Evolutionary conservation across 306 rosid genomes (phyloP).

Genomic region (Prunus fruticosa): DNA sequence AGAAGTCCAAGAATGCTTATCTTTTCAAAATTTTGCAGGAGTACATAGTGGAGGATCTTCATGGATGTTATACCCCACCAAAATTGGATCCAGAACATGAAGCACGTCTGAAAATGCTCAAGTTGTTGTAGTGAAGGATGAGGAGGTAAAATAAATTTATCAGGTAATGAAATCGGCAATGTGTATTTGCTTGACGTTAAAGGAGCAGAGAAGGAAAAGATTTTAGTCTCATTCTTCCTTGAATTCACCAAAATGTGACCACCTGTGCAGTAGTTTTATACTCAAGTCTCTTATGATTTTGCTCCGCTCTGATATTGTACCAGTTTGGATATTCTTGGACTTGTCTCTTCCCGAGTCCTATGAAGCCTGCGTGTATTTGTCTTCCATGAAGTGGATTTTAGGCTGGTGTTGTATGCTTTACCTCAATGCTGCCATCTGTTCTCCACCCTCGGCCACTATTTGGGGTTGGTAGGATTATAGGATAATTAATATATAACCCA

Average conservation of each 20-base stretch:
- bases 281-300: not conserved
- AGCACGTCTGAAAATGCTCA: constrained; percentile 91
- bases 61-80: constrained; percentile 75
- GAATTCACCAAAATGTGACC: constrained; percentile 1
- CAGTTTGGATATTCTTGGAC: not conserved
- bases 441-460: not conserved
- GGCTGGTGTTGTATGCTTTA: too few relatives aligned
- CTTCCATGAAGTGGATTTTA: not conserved
- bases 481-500: not conserved
- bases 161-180: constrained; percentile 10
- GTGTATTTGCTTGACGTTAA: constrained; percentile 17
- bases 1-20: not conserved
- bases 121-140: constrained; percentile 51
- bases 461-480: too few relatives aligned
- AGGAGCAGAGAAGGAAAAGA: constrained; percentile 22
- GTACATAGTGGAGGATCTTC: constrained; percentile 88
- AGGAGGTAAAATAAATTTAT: constrained; percentile 5
- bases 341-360: not conserved
- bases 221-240: constrained; percentile 6
- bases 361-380: not conserved
- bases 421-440: not conserved
- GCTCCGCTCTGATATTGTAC: not conserved
- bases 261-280: not conserved
- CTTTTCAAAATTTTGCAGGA: constrained; percentile 53
- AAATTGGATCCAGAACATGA: constrained; percentile 87